Evolutionary conservation across 2,329 filamentous ascomycete genomes (phyloP).

Genomic region (Trichophyton verrucosum): DNA sequence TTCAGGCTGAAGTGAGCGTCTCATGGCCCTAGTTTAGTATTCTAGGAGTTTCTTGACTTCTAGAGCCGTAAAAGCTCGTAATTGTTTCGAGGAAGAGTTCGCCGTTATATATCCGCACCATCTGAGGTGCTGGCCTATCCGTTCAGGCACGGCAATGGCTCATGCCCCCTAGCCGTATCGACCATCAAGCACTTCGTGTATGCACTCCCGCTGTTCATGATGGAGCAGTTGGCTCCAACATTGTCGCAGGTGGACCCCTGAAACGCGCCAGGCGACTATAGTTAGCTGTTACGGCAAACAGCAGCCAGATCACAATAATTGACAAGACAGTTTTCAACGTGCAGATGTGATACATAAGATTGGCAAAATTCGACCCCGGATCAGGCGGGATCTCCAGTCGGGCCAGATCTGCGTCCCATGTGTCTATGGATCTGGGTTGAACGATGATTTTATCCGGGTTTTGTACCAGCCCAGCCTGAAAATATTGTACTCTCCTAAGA

Average conservation of each 20-base stretch:
- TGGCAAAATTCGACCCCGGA: not conserved
- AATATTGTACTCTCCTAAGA: not conserved
- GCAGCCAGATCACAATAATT: not conserved
- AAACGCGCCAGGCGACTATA: not conserved
- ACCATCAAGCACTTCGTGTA: not conserved
- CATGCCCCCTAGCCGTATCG: not conserved
- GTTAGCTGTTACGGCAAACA: not conserved
- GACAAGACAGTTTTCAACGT: not conserved
- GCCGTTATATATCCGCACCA: too few relatives aligned
- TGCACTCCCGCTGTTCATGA: not conserved
- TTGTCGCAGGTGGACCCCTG: not conserved
- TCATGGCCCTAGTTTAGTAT: too few relatives aligned
- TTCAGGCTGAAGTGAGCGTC: too few relatives aligned
- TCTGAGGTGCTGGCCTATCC: too few relatives aligned
- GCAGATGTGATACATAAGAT: not conserved
- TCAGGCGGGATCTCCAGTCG: not conserved
- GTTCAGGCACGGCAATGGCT: too few relatives aligned
- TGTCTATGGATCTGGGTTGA: not conserved
- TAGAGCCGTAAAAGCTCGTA: too few relatives aligned
- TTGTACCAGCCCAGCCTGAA: not conserved
- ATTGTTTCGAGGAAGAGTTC: too few relatives aligned
- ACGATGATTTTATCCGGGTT: not conserved
- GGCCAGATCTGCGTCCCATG: not conserved
- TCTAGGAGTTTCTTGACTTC: too few relatives aligned
- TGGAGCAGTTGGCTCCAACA: not conserved